phyloP scores from a whole-genome alignment of 2,329 filamentous ascomycete genomes.

The Verticillium nonalfalfae region DNA sequence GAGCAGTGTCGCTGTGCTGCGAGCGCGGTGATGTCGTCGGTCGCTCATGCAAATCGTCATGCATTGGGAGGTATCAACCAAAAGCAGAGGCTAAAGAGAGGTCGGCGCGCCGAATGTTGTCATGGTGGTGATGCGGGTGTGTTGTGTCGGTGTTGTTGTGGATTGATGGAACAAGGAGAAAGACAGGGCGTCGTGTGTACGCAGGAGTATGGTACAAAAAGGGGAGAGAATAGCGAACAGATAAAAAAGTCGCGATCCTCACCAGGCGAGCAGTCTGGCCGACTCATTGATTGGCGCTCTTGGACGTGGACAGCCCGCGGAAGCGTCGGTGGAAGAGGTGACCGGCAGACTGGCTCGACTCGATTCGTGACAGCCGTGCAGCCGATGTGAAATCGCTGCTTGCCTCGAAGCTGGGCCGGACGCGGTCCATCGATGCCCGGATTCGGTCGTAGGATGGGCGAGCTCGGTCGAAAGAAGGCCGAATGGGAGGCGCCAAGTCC shows the following conservation, averaged over 20 bases:
- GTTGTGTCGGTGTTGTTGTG: background rate
- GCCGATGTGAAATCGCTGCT: conserved; percentile 90
- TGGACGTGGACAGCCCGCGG: conserved; percentile 35
- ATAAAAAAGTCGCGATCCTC: background rate
- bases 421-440: conserved; percentile 78
- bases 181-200: background rate
- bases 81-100: conserved; percentile 4
- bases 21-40: conserved; percentile 27
- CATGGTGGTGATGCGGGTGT: background rate
- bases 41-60: conserved; percentile 45
- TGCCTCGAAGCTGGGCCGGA: conserved; percentile 76
- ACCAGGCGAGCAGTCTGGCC: background rate
- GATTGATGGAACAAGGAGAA: background rate
- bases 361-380: conserved; percentile 75
- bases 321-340: conserved; percentile 26
- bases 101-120: background rate
- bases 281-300: conserved; percentile 29
- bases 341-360: conserved; percentile 54
- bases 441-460: conserved; percentile 86
- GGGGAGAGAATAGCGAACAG: background rate
- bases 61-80: conserved; percentile 28
- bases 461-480: conserved; percentile 59
- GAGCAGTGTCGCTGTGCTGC: conserved; percentile 11
- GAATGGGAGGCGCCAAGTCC: conserved; percentile 33
- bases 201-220: conserved; percentile 6